Evolutionary conservation across 2,329 filamentous ascomycete species (phyloP), one percentile per base, ranked within the genome.

Genomic region (Monosporascus sp.): DNA sequence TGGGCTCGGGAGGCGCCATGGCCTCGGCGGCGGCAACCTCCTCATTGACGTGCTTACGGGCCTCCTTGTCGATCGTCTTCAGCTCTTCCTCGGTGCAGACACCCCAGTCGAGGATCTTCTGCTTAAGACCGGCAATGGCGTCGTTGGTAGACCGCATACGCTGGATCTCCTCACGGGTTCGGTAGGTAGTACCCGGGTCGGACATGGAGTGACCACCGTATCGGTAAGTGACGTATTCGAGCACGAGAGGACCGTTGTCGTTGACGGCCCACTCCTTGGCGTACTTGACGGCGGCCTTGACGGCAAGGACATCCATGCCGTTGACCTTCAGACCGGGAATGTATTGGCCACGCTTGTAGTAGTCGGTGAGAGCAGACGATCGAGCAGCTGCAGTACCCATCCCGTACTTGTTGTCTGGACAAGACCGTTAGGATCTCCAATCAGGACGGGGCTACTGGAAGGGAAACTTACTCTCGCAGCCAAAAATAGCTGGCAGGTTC

Each of bases 201-300:
- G 93, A 97, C 94, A 99, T 99, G 77, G 91, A 97, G 87, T 99
- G 94, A 64, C 94, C 94, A 72, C 94, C 94, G 75, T 99, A 99
- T 69, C 94, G 86, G 87, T 99, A 99, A 67, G 94, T 99, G 70
- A 99, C 92, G 75, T 96, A 99, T 80, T 99, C 94, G 74, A 96
- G 88, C 67, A 99, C 94, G 59, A 99, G 82, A 61, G 94, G 94
- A 58, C 93, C 93, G 74, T 96, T 92, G 72, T 88, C 92, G 57
- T 83, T 79, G 56, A 81, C 77, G 61, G 90, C 88, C 80, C 87
- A 96, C 70, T 96, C 83, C 80, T 94, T 96, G 70, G 88, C 91
- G 79, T 96, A 92, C 76, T 93, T 81, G 67, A 96, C 91, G 60
- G 94, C 94, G 50, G 93, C 91, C 83, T 96, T 96, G 74, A 97